Base-by-base conservation (phyloP, 2,329 filamentous ascomycete genomes). In the Sarocladium oryzae region DNA sequence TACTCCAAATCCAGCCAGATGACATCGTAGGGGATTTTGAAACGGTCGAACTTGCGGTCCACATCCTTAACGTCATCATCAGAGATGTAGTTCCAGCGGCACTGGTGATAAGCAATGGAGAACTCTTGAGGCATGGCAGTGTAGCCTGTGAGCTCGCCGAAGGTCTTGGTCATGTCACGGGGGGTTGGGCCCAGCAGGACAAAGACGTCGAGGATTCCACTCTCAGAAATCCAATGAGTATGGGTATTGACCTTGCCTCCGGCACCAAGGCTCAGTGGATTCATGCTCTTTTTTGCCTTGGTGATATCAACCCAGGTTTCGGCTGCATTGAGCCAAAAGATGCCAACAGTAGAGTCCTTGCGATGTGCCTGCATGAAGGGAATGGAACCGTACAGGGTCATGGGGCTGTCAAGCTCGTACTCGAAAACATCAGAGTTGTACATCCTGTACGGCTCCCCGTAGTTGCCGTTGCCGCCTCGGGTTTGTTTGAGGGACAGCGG, bases 1-100 rank as follows among this genome's bases (percentile, higher is more conserved):
- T 97, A 99, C 71, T 99, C 93, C 58, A 99, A 89, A 61, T 99
- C 93, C 16, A 99, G 83, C 93, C 93, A 99, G 61, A 99, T 99
- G 56, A 97, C 88, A 69, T 99, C 93, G 71, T 97, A 99, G 0
- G 93, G 93, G 51, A 99, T 96, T 64, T 89, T 85, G 69, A 85
- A 82, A 72, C 93, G 95, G 73, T 97, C 91, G 73, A 99, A 96
- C 66, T 95, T 95, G 57, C 88, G 84, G 66, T 97, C 91, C 37
- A 99, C 92, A 62, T 97, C 91, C 67, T 88, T 95, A 53, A 99
- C 91, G 69, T 99, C 93, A 57, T 96, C 90, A 61, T 96, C 92
- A 1, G 89, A 95, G 52, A 96, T 85, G 65, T 99, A 99, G 71
- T 99, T 99, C 93, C 93, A 99, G 60, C 93, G 87, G 67, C 93